Evolutionary conservation across 495 filamentous ascomycete species (phyloP), one percentile per base, ranked within the genome.

Genomic region (Aspergillus diversus): DNA sequence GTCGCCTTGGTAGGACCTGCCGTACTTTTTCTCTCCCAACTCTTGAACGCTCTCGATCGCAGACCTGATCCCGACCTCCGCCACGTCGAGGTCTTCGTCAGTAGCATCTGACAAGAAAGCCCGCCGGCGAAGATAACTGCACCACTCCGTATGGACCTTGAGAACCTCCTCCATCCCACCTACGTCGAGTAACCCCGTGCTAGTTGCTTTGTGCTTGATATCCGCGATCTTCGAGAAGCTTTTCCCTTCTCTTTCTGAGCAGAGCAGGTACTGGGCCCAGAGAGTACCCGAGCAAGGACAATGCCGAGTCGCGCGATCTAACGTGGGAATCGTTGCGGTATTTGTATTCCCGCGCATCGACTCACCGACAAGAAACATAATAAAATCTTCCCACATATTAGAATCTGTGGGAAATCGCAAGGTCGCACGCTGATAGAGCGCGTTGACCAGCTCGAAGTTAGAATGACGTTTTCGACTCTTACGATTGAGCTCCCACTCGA

Each of bases 151-250:
- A 63, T 95, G 92, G 62, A 97, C 90, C 67, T 95, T 92, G 43
- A 97, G 76, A 4, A 97, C 86, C 63, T 93, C 90, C 49, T 90
- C 86, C 84, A 97, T 87, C 16, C 92, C 93, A 49, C 83, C 84
- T 55, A 83, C 82, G 66, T 89, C 87, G 11, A 97, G 84, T 21
- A 93, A 81, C 7, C 89, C 88, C 9, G 89, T 92, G 69, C 87
- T 91, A 1, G 93, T 97, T 4, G 95, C 95, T 51, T 85, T 89
- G 71, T 98, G 92, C 72, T 99, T 99, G 70, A 97, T 92, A 37
- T 87, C 80, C 64, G 93, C 90, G 47, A 98, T 90, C 33, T 88
- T 89, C n/a, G 86, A 73, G 66, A 93, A 96, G 3, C 87, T 79
- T 66, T 86, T 83, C 15, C 86, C 84, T 57, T 89, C 89, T 35